These are phyloP conservation scores for Rhizopus sp. DNA, from an alignment of 371 early-diverging fungal genomes.

Conservation along the genomic window DNA sequence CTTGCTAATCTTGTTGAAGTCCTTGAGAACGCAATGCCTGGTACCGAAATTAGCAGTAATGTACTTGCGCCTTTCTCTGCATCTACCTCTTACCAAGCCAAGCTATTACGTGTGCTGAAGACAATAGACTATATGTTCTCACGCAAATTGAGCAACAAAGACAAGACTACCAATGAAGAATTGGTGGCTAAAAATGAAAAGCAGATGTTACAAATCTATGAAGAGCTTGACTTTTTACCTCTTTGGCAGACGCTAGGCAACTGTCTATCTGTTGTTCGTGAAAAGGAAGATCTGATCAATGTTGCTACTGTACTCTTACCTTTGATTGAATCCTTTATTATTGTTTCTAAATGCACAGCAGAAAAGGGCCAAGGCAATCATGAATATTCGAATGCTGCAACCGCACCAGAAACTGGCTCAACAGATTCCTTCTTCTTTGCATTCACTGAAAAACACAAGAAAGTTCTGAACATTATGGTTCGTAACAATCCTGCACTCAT, in stretches of 20 bases:
- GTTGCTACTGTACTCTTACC: conserved; percentile 94
- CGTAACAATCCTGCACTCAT: conserved; percentile 95
- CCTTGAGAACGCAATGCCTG: conserved; percentile 58
- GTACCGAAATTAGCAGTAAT: conserved; percentile 65
- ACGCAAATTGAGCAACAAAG: conserved; percentile 34
- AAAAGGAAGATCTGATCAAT: conserved; percentile 79
- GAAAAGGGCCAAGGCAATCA: conserved; percentile 28
- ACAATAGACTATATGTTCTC: conserved; percentile 87
- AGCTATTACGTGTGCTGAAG: conserved; percentile 90
- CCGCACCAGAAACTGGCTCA: conserved; percentile 19
- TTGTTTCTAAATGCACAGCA: conserved; percentile 80
- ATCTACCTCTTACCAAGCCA: conserved; percentile 88
- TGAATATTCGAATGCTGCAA: conserved; percentile 31
- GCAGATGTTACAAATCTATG: conserved; percentile 68
- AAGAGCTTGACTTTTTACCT: conserved; percentile 67
- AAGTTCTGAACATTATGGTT: conserved; percentile 95
- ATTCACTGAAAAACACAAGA: conserved; percentile 95
- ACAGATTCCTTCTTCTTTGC: conserved; percentile 79
- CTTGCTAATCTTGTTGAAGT: conserved; percentile 63
- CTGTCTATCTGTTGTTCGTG: conserved; percentile 73
- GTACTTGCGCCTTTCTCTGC: conserved; percentile 77
- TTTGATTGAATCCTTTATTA: conserved; percentile 96
- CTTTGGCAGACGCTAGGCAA: conserved; percentile 85
- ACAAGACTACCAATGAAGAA: conserved; percentile 23
- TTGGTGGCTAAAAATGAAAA: conserved; percentile 48